Evolutionary conservation across 352 stramenopile species (phyloP).

Genomic region (Hyaloperonospora arabidopsidis): DNA sequence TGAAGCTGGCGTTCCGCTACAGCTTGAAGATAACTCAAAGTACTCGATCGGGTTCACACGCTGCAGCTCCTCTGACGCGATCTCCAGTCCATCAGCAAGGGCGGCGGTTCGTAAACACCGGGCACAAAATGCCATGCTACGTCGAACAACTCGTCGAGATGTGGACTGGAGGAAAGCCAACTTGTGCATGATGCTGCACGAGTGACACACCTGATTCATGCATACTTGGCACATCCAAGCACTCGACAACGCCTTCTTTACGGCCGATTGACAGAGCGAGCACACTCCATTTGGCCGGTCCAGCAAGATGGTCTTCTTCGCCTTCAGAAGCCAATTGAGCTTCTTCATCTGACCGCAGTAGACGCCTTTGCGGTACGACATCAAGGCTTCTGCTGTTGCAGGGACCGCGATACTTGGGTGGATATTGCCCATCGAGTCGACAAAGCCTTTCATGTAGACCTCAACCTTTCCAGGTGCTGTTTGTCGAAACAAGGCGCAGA

Average conservation of each 20-base stretch:
- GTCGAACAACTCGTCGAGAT: slow-evolving; percentile 16
- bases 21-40: slow-evolving; percentile 26
- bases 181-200: slow-evolving; percentile 18
- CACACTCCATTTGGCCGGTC: slow-evolving; percentile 16
- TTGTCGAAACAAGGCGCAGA: slow-evolving; percentile 30
- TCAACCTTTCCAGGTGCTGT: slow-evolving; percentile 20
- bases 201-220: slow-evolving; percentile 28
- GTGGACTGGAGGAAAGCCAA: slow-evolving; percentile 25
- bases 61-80: slow-evolving; percentile 27
- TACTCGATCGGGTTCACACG: slow-evolving; percentile 27
- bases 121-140: slow-evolving; percentile 23
- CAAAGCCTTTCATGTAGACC: slow-evolving; percentile 36
- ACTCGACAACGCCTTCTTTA: slow-evolving; percentile 8
- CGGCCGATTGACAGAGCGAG: slow-evolving; percentile 13
- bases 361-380: slow-evolving; percentile 31
- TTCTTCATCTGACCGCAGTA: slow-evolving; percentile 42
- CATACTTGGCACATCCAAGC: slow-evolving; percentile 25
- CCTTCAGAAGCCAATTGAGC: slow-evolving; percentile 32
- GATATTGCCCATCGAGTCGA: slow-evolving; percentile 33
- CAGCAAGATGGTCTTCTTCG: slow-evolving; percentile 29
- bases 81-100: slow-evolving; percentile 21
- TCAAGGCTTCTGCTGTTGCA: slow-evolving; percentile 25
- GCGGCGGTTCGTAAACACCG: slow-evolving; percentile 21
- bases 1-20: slow-evolving; percentile 17
- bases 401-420: slow-evolving; percentile 26